These are phyloP conservation scores for Claviceps sp. DNA, from an alignment of 2,329 filamentous ascomycete species.

Conservation along the genomic window DNA sequence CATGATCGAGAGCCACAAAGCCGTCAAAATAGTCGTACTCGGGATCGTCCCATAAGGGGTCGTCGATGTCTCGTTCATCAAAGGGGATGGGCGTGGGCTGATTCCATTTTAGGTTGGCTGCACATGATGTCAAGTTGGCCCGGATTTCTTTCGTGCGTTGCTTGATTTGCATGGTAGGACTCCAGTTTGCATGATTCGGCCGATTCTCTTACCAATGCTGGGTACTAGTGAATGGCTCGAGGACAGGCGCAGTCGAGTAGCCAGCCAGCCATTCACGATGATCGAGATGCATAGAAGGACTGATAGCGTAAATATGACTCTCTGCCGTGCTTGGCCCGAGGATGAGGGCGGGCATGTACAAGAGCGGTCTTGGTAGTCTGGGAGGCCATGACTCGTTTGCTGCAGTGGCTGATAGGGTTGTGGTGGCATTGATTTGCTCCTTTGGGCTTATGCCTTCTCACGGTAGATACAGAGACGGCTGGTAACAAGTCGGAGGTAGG, in stretches of 20 bases:
- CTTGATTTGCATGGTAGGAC: neutral
- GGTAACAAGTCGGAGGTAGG: neutral
- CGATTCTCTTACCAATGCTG: neutral
- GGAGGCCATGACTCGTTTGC: neutral
- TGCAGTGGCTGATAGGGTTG: neutral
- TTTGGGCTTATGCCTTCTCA: too few species aligned
- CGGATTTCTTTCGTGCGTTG: neutral
- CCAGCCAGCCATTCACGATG: neutral
- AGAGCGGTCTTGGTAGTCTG: neutral
- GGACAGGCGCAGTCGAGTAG: neutral
- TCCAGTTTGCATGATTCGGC: neutral
- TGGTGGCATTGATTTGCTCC: neutral
- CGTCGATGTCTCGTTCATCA: slow-evolving; percentile 6
- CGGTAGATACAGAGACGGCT: too few species aligned
- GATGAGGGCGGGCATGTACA: neutral
- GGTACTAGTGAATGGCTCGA: neutral
- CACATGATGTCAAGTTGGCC: neutral
- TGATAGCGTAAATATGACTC: neutral
- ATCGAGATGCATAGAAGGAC: neutral
- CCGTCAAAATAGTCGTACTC: neutral
- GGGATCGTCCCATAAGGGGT: slow-evolving; percentile 4
- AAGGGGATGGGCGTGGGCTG: neutral
- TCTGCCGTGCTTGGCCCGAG: neutral
- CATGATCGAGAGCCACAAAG: slow-evolving; percentile 6
- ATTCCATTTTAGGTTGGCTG: neutral